Percentiles rank a stretch among this genome's conserved stretches.
These are phyloP conservation scores for Fusarium buharicum DNA, from an alignment of 2,329 filamentous ascomycete genomes.

Conservation along the genomic window DNA sequence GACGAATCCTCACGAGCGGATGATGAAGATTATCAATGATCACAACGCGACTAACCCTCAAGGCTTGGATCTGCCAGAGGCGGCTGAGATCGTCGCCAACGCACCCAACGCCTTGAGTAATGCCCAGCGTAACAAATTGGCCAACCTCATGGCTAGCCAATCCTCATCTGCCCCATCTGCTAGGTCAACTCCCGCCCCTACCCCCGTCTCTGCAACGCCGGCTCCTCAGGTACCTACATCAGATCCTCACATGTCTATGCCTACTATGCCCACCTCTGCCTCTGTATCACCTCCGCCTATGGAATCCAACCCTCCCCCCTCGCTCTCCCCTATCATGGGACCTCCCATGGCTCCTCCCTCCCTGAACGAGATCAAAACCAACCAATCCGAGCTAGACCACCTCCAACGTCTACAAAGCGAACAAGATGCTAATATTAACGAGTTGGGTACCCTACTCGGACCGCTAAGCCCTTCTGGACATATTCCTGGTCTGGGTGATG, in stretches of 20 bases:
- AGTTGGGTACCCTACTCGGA: slow-evolving; percentile 77
- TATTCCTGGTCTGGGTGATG: slow-evolving; percentile 74
- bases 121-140: slow-evolving; percentile 68
- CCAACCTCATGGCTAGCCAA: slow-evolving; percentile 68
- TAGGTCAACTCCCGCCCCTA: slow-evolving; percentile 36
- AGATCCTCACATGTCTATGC: slow-evolving; percentile 31
- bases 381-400: slow-evolving; percentile 79
- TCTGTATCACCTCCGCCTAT: slow-evolving; percentile 44
- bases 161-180: slow-evolving; percentile 43
- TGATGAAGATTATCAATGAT: slow-evolving; percentile 74
- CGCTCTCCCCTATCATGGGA: slow-evolving; percentile 63
- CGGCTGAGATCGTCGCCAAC: slow-evolving; percentile 61
- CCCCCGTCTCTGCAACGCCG: slow-evolving; percentile 18
- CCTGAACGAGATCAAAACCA: slow-evolving; percentile 72
- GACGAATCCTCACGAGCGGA: slow-evolving; percentile 67
- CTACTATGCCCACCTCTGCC: slow-evolving; percentile 36
- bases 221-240: slow-evolving; percentile 26
- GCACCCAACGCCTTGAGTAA: slow-evolving; percentile 64
- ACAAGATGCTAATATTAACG: slow-evolving; percentile 80
- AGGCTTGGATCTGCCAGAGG: slow-evolving; percentile 64
- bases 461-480: slow-evolving; percentile 83
- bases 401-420: slow-evolving; percentile 82
- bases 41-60: slow-evolving; percentile 65
- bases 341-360: slow-evolving; percentile 59
- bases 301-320: slow-evolving; percentile 47